phyloP scores from a whole-genome alignment of 75 land plant species.

The Pseudotsuga menziesii region DNA sequence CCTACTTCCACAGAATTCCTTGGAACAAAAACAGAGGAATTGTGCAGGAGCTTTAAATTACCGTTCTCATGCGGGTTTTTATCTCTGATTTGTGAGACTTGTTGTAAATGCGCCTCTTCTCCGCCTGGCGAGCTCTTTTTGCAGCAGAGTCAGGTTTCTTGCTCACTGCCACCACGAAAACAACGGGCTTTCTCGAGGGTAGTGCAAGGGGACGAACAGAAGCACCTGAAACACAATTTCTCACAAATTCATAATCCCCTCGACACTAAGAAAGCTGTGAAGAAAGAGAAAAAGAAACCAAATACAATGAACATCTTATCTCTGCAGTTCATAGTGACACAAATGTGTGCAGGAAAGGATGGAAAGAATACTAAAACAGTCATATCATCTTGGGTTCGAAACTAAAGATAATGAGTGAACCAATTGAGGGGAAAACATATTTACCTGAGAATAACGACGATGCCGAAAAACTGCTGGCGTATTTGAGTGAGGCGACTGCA shows the following conservation, averaged over 20 bases:
- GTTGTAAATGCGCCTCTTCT: constrained; percentile 78
- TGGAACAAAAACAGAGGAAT: constrained; percentile 1
- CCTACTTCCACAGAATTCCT: neutral
- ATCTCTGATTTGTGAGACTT: constrained; percentile 85
- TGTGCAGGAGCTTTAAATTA: constrained; percentile 13
- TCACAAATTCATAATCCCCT: neutral
- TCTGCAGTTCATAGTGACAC: too few relatives aligned
- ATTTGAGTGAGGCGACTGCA: constrained; percentile 1
- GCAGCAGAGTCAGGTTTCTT: constrained; percentile 71
- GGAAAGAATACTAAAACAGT: too few relatives aligned
- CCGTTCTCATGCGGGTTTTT: constrained; percentile 93
- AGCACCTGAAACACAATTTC: constrained; percentile 3
- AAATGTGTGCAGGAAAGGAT: too few relatives aligned
- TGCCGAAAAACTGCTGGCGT: neutral
- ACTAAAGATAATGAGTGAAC: neutral
- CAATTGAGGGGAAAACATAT: neutral
- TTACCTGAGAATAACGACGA: neutral
- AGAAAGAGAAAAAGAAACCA: neutral
- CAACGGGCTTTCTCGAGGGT: constrained; percentile 10
- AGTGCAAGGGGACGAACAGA: neutral
- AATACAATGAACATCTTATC: neutral
- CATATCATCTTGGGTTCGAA: too few relatives aligned
- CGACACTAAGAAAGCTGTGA: neutral
- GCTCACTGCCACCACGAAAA: constrained; percentile 60
- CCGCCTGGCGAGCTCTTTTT: constrained; percentile 83